These are phyloP conservation scores for Antrodiella citrinella DNA, from an alignment of 768 basidiomycete species.

Conservation along the genomic window DNA sequence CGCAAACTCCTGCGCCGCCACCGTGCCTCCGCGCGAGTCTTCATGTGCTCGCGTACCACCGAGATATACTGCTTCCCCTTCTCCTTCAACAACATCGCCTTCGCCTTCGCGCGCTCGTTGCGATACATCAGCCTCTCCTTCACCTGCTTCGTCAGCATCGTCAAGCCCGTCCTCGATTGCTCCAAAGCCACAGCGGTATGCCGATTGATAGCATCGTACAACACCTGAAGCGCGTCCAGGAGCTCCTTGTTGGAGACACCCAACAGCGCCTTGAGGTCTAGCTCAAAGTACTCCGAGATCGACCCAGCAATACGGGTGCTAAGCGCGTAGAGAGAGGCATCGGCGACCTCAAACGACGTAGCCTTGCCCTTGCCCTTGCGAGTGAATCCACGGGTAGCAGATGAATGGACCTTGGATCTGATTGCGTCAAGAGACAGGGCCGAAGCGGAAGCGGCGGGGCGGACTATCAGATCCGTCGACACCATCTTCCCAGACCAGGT, in stretches of 20 bases:
- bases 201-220: conserved; percentile 15
- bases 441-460: conserved; percentile 14
- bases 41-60: conserved; percentile 17
- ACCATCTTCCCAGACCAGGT: conserved; percentile 23
- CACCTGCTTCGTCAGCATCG: conserved; percentile 10
- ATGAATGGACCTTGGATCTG: conserved; percentile 9
- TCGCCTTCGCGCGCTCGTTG: conserved; percentile 20
- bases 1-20: conserved; percentile 21
- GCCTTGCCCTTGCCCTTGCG: conserved; percentile 19
- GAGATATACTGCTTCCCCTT: conserved; percentile 21
- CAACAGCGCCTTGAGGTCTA: conserved; percentile 1
- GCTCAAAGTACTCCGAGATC: conserved; percentile 18
- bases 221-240: conserved; percentile 20
- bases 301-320: conserved; percentile 18
- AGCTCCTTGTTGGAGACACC: conserved; percentile 10
- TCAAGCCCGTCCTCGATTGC: conserved; percentile 9
- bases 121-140: conserved; percentile 18
- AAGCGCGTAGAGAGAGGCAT: conserved; percentile 16
- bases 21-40: conserved; percentile 14
- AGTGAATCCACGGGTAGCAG: conserved; percentile 5
- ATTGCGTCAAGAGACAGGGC: conserved; percentile 9
- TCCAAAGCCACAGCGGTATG: conserved; percentile 13
- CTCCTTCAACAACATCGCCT: conserved; percentile 21
- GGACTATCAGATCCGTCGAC: conserved; percentile 19
- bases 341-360: conserved; percentile 3